Evolutionary conservation across 352 stramenopile species (phyloP).

Genomic region (Pythium phragmiticola): DNA sequence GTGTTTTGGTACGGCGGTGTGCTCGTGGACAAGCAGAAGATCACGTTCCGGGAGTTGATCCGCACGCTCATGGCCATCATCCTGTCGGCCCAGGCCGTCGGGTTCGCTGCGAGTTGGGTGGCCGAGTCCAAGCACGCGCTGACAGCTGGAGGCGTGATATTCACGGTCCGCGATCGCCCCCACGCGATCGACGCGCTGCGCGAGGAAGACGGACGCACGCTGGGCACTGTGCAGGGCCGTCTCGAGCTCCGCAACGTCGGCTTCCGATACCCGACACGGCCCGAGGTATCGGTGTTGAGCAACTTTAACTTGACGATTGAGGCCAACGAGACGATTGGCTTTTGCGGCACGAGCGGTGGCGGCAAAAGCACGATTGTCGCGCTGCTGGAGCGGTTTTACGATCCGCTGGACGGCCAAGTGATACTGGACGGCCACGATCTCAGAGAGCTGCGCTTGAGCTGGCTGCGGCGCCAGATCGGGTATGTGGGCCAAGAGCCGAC

Average conservation of each 20-base stretch:
- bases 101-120: constrained; percentile 24
- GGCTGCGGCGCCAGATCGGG: constrained; percentile 56
- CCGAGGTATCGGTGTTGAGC: constrained; percentile 70
- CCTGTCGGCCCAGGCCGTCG: constrained; percentile 34
- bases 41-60: constrained; percentile 42
- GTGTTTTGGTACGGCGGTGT: constrained; percentile 26
- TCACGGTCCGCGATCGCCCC: constrained; percentile 33
- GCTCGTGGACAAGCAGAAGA: constrained; percentile 37
- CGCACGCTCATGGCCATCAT: constrained; percentile 41
- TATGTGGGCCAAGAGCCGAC: constrained; percentile 48
- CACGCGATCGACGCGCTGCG: constrained; percentile 42
- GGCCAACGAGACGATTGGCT: constrained; percentile 54
- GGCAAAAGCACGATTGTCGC: constrained; percentile 28
- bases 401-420: constrained; percentile 53
- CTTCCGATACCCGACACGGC: constrained; percentile 77
- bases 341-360: constrained; percentile 27
- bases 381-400: constrained; percentile 66
- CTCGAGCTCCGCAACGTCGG: constrained; percentile 64
- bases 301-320: constrained; percentile 81
- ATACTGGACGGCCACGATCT: constrained; percentile 77
- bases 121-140: constrained; percentile 66
- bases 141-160: constrained; percentile 43
- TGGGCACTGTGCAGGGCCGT: constrained; percentile 26
- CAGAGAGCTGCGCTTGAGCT: constrained; percentile 56
- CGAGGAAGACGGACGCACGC: constrained; percentile 21